Evolutionary conservation across 345 rosid genomes (phyloP), one percentile per base, ranked within the genome.

Genomic region (Rubroshorea leprosula): DNA sequence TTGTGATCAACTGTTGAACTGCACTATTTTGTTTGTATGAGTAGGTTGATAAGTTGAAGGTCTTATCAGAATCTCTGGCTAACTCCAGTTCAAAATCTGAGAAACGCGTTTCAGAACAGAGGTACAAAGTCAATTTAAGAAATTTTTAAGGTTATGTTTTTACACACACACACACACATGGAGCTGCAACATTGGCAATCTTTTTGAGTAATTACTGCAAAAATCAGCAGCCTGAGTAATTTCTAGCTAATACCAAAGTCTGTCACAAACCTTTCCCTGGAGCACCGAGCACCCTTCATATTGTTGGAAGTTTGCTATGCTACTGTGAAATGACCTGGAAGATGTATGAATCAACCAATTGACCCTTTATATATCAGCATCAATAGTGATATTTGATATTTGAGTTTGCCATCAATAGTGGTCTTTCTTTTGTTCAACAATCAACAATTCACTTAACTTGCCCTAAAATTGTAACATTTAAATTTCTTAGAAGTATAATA

Each of bases 1-100:
- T 7, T 49, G 8, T 27, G 31, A 26, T 19, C 21, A 21, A 27
- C 12, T 8, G 12, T 6, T 22, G 26, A 48, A 44, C n/a, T 60
- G 41, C 24, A 27, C 19, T 25, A 25, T 46, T 27, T 16, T 38
- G 44, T 49, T 31, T 29, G 20, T 31, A 27, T 49, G 47, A 7
- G 55, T 47, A 60, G 58, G 41, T 31, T 44, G 99, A 92, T 64
- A 92, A 92, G 74, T 77, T 92, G 74, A 92, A 76, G 87, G 89
- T 92, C 67, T 73, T 92, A 58, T 77, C 91, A 60, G 99, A 89
- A 57, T 92, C 99, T 69, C 90, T 89, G 65, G 81, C 83, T 61
- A 86, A 80, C 65, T 89, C 99, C 41, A 55, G 77, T 50, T 31
- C 76, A 54, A 92, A 92, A 80, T 84, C 96, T 18, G 97, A 89